Evolutionary conservation across 306 rosid species (phyloP).

Genomic region (Rosa multiflora): DNA sequence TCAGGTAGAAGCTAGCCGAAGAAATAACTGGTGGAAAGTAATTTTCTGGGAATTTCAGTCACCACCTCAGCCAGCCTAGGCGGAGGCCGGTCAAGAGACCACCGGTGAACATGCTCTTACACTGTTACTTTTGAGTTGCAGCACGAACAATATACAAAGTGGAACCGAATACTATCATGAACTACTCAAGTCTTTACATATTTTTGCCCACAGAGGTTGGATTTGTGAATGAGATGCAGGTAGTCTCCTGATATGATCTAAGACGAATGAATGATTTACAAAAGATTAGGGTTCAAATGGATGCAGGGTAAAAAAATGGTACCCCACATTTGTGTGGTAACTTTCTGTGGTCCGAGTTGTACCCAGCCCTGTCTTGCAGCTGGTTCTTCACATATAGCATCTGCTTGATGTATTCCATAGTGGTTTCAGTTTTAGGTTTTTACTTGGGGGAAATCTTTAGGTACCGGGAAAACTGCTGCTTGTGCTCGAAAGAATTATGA

Average conservation of each 20-base stretch:
- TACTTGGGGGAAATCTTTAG: slow-evolving; percentile 18
- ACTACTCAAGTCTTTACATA: slow-evolving; percentile 4
- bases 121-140: not conserved
- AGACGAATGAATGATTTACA: slow-evolving; percentile 18
- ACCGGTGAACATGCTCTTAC: no score
- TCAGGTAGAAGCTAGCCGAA: no score
- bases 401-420: not conserved
- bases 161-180: not conserved
- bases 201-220: slow-evolving; percentile 3
- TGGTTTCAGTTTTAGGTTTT: slow-evolving; percentile 1
- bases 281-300: slow-evolving; percentile 7
- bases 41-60: no score
- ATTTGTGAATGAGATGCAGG: not conserved
- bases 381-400: slow-evolving; percentile 9
- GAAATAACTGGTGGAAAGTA: no score
- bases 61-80: not conserved
- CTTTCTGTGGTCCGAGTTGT: slow-evolving; percentile 25
- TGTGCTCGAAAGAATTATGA: slow-evolving; percentile 87
- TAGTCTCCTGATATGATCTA: slow-evolving; percentile 13
- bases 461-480: slow-evolving; percentile 66
- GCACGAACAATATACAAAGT: not conserved
- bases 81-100: no score
- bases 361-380: slow-evolving; percentile 20
- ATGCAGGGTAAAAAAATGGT: slow-evolving; percentile 37
- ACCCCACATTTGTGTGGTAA: slow-evolving; percentile 17